These are phyloP conservation scores for Circinella umbellata DNA, from an alignment of 371 early-diverging fungal species.

Conservation along the genomic window DNA sequence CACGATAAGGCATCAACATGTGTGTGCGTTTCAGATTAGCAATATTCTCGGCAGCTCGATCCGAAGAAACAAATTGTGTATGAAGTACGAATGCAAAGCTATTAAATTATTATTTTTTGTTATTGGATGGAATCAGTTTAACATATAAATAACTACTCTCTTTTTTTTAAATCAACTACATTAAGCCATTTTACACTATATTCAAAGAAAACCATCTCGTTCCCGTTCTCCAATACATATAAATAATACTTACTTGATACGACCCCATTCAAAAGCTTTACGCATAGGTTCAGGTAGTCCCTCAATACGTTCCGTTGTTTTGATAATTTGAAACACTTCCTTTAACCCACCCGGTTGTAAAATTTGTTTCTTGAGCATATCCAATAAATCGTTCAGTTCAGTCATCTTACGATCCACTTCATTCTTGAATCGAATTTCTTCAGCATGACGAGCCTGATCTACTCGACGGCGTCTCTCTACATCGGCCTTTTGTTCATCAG, in stretches of 20 bases:
- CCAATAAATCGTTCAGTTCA: constrained; percentile 50
- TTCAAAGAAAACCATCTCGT: too few species aligned
- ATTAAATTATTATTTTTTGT: not conserved
- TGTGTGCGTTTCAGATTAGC: constrained; percentile 62
- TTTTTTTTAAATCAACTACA: too few species aligned
- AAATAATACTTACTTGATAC: constrained; percentile 43
- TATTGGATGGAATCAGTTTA: too few species aligned
- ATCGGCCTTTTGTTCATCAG: constrained; percentile 43
- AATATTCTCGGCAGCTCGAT: constrained; percentile 54
- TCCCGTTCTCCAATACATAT: not conserved
- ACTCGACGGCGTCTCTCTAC: constrained; percentile 36
- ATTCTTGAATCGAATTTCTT: constrained; percentile 42
- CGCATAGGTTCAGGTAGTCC: constrained; percentile 54
- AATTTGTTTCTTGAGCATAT: constrained; percentile 52
- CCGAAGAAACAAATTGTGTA: constrained; percentile 59
- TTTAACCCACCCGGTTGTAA: constrained; percentile 51
- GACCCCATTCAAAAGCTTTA: constrained; percentile 62
- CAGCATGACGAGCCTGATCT: constrained; percentile 45
- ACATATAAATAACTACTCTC: too few species aligned
- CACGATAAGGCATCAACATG: constrained; percentile 57
- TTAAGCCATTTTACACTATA: too few species aligned
- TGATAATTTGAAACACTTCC: constrained; percentile 43
- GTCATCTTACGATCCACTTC: constrained; percentile 53
- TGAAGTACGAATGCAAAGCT: constrained; percentile 66
- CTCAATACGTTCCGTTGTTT: constrained; percentile 39